These are phyloP conservation scores for Vigna mungo DNA, from an alignment of 306 rosid genomes.

Conservation along the genomic window DNA sequence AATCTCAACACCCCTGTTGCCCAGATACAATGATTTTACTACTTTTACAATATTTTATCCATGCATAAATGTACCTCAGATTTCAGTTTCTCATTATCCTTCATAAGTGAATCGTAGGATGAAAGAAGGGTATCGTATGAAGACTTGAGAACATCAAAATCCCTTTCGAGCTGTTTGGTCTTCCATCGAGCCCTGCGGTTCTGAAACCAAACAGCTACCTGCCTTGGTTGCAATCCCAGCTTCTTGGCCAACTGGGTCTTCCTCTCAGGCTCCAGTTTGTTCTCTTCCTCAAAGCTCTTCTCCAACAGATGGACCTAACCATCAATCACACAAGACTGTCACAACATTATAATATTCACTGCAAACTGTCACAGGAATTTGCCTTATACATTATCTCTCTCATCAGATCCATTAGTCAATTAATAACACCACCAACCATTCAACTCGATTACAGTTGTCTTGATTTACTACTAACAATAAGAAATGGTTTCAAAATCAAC, in stretches of 20 bases:
- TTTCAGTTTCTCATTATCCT: slow-evolving; percentile 91
- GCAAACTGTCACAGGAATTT: too few relatives aligned
- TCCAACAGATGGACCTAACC: slow-evolving; percentile 86
- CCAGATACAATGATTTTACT: slow-evolving; percentile 21
- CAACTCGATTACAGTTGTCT: slow-evolving; percentile 22
- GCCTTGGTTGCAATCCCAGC: slow-evolving; percentile 95
- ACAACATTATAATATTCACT: slow-evolving; percentile 10
- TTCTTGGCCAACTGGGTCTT: slow-evolving; percentile 91
- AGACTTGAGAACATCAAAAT: slow-evolving; percentile 87
- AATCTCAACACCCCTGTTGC: background rate
- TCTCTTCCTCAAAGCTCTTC: slow-evolving; percentile 94
- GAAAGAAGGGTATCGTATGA: slow-evolving; percentile 80
- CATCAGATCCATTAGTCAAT: slow-evolving; percentile 17
- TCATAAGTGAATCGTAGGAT: slow-evolving; percentile 65
- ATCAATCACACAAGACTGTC: slow-evolving; percentile 34
- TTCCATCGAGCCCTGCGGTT: slow-evolving; percentile 99
- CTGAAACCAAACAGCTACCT: slow-evolving; percentile 99
- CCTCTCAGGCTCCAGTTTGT: slow-evolving; percentile 97
- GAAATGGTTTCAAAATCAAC: slow-evolving; percentile 42
- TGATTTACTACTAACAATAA: slow-evolving; percentile 26
- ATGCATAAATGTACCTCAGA: slow-evolving; percentile 67
- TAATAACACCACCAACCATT: slow-evolving; percentile 32
- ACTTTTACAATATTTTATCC: background rate
- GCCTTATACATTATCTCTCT: slow-evolving; percentile 19
- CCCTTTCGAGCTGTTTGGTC: slow-evolving; percentile 99